Evolutionary conservation across 2,329 filamentous ascomycete species (phyloP).

Genomic region (Raffaelea arxii): DNA sequence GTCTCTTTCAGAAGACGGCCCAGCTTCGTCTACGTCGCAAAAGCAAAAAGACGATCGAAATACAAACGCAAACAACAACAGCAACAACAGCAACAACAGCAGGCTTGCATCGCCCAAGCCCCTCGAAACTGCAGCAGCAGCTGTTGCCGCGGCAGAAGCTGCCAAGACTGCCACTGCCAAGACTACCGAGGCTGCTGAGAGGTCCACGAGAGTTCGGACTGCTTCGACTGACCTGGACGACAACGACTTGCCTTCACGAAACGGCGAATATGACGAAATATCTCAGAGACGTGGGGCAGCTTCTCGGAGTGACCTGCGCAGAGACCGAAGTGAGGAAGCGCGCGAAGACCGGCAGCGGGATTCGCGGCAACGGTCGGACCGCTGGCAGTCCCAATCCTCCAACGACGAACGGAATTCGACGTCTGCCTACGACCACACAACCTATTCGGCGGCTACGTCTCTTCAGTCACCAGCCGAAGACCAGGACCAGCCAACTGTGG

Average conservation of each 20-base stretch:
- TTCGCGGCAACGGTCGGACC: conserved; percentile 20
- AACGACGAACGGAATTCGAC: conserved; percentile 37
- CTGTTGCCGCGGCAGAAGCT: conserved; percentile 8
- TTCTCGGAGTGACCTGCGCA: background rate
- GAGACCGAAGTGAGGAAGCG: no score
- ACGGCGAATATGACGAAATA: background rate
- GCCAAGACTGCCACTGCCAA: no score
- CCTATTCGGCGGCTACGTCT: conserved; percentile 32
- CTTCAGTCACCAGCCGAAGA: conserved; percentile 36
- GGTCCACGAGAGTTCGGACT: no score
- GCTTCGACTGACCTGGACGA: no score
- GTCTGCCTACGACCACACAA: conserved; percentile 38
- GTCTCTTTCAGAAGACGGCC: conserved; percentile 50
- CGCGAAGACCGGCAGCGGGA: background rate
- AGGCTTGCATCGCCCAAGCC: background rate
- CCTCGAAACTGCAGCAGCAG: conserved; percentile 6
- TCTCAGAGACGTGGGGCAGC: background rate
- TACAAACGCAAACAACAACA: conserved; percentile 24
- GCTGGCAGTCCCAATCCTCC: conserved; percentile 37
- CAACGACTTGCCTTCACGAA: no score
- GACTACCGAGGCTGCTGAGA: no score
- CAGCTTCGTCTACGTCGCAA: background rate
- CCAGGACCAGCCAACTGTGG: conserved; percentile 38
- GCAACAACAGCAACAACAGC: conserved; percentile 16
- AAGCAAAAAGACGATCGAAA: no score